Base-by-base conservation (phyloP, 1,139 yeast genomes). In the Starmera stellimalicola region DNA sequence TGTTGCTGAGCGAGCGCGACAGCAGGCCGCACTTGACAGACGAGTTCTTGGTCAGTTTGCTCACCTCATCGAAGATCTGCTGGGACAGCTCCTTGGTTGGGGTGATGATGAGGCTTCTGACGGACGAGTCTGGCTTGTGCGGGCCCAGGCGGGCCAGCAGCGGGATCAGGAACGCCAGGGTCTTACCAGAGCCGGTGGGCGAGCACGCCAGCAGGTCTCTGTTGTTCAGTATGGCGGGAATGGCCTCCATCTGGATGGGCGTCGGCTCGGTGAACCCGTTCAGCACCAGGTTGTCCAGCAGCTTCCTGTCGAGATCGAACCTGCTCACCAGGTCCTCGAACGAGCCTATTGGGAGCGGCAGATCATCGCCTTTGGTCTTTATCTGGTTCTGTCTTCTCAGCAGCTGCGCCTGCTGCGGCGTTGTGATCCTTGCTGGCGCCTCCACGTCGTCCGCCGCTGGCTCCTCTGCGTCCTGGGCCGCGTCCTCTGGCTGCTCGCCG, bases 161-260 rank as follows among this genome's bases (percentile, higher is more conserved):
- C 3, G 98, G 98, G 14, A 87, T 73, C 37, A 82, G 65, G 54
- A 82, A 91, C 30, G 96, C 95, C 33, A 87, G 63, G 0, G 95
- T 84, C 55, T 85, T 85, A 62, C 95, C 95, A 6, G 94, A 81
- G 45, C 95, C 95, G 1, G 95, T 85, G 27, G 95, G 95, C 0
- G 95, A 95, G 64, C 94, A 82, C 1, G 93, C 94, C 37, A 85
- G 64, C 31, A 85, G 52, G 50, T 85, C 95, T 39, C 91, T 69
- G 18, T 64, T 66, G 33, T 69, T 63, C 33, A 83, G 61, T 23
- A 83, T 60, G 15, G 74, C 62, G 2, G 95, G 95, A 26, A 87
- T 77, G 2, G 84, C 71, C 54, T 85, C 95, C 45, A 88, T 73
- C 60, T 91, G 98, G 45, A 91, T 82, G 2, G 96, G 77, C 0